A percentile compares a stretch with the other conserved stretches of the same genome.
Evolutionary conservation across 2,329 filamentous ascomycete species (phyloP).

Genomic region (Amylocarpus encephaloides): DNA sequence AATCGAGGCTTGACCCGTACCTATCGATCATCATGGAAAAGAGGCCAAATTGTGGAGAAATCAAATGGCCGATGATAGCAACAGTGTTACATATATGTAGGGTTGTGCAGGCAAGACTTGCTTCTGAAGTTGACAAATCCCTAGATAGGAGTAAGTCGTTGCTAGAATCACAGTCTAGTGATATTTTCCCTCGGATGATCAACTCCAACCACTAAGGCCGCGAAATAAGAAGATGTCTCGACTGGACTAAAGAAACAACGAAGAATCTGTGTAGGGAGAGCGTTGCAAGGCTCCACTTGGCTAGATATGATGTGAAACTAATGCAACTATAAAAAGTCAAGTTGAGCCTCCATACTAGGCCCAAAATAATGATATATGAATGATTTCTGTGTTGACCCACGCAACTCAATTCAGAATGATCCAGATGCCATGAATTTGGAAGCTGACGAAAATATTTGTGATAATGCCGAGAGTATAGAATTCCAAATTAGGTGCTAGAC

Average conservation of each 20-base stretch:
- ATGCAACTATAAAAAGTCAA: too few species aligned
- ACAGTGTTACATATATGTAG: background rate
- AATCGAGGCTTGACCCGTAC: background rate
- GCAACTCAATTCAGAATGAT: background rate
- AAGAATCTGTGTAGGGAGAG: background rate
- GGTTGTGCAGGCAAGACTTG: background rate
- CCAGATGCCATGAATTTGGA: background rate
- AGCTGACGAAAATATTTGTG: background rate
- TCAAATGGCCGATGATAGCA: background rate
- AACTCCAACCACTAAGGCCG: background rate
- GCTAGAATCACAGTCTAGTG: background rate
- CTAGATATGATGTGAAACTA: background rate
- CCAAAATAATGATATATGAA: background rate
- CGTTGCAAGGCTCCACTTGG: background rate
- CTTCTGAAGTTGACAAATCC: background rate
- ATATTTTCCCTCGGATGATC: background rate
- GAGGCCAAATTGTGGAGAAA: background rate
- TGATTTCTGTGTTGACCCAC: background rate
- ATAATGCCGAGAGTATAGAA: too few species aligned
- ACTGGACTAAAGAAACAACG: too few species aligned
- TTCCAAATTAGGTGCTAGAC: background rate
- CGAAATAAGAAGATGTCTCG: too few species aligned
- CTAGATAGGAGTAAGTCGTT: background rate
- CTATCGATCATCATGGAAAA: background rate
- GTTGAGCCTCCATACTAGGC: background rate